Conservation (phyloP, 2,329 filamentous ascomycete species). For the Cladosporium austrohemisphaericum region DNA sequence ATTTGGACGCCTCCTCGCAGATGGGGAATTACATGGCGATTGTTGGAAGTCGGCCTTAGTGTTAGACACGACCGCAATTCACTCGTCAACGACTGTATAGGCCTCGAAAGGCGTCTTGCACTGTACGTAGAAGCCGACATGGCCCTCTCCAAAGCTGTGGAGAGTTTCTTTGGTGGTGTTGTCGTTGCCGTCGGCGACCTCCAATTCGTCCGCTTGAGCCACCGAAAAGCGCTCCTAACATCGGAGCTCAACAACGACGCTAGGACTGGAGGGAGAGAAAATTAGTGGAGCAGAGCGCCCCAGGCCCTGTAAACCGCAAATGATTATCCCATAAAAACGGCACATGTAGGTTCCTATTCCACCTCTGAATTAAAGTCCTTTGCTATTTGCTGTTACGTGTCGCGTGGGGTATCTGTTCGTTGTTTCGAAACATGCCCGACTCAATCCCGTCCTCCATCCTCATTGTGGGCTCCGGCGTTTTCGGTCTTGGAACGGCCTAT, state of each 20-base stretch:
- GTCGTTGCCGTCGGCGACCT: constrained; percentile 4
- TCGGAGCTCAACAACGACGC: no score
- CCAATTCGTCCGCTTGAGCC: constrained; percentile 5
- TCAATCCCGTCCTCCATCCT: constrained; percentile 42
- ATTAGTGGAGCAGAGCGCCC: neutral
- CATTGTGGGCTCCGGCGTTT: constrained; percentile 52
- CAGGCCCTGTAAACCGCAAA: neutral
- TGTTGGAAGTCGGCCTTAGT: neutral
- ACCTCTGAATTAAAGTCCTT: no score
- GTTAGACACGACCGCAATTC: neutral
- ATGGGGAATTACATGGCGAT: constrained; percentile 3
- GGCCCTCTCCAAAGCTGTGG: neutral
- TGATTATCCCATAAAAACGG: neutral
- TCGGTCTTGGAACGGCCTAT: constrained; percentile 63
- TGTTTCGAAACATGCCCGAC: neutral
- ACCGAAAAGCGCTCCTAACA: constrained; percentile 4
- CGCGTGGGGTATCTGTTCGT: neutral
- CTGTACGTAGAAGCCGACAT: constrained; percentile 5
- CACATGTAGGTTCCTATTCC: neutral
- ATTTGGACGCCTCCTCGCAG: neutral
- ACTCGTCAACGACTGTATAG: neutral
- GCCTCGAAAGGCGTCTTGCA: constrained; percentile 3
- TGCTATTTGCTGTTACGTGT: no score
- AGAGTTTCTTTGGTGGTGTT: neutral
- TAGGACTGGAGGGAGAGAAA: neutral